A percentile compares a stretch with the other conserved stretches of the same genome.
These are phyloP conservation scores for Ceratocystis cacaofunesta DNA, from an alignment of 2,329 filamentous ascomycete species.

Conservation along the genomic window DNA sequence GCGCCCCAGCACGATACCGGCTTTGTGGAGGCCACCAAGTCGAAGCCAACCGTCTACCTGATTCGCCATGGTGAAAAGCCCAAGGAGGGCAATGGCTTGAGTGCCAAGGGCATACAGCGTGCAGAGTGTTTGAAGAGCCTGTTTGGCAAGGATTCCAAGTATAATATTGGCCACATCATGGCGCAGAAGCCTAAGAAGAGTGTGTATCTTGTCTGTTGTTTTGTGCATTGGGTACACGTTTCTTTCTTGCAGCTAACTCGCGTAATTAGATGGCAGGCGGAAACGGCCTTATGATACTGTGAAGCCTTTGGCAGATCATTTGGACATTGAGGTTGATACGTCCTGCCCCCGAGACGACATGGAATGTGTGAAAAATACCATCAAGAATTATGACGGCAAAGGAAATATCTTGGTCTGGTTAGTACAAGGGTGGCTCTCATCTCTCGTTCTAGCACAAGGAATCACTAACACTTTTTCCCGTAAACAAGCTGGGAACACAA, in stretches of 20 bases:
- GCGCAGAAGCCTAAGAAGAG: slow-evolving; percentile 37
- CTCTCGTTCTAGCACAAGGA: neutral
- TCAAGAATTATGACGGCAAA: slow-evolving; percentile 31
- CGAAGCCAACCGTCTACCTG: slow-evolving; percentile 39
- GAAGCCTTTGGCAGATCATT: slow-evolving; percentile 37
- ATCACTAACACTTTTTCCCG: neutral
- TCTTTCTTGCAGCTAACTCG: neutral
- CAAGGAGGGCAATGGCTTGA: slow-evolving; percentile 35
- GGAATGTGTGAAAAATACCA: slow-evolving; percentile 36
- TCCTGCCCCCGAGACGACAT: slow-evolving; percentile 42
- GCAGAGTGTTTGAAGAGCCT: slow-evolving; percentile 44
- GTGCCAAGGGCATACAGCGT: slow-evolving; percentile 35
- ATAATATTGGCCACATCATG: slow-evolving; percentile 44
- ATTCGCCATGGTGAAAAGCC: slow-evolving; percentile 54
- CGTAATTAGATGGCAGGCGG: slow-evolving; percentile 32
- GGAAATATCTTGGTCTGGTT: slow-evolving; percentile 46
- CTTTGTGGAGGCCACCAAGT: neutral
- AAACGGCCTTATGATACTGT: slow-evolving; percentile 43
- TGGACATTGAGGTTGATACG: slow-evolving; percentile 39
- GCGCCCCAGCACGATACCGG: no score
- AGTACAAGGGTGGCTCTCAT: slow-evolving; percentile 10
- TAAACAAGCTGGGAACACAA: slow-evolving; percentile 45
- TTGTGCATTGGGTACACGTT: neutral
- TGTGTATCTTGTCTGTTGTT: slow-evolving; percentile 19
- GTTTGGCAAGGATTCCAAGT: slow-evolving; percentile 36